These are phyloP conservation scores for Diaporthe sp. DNA, from an alignment of 2,329 filamentous ascomycete genomes.

Conservation along the genomic window DNA sequence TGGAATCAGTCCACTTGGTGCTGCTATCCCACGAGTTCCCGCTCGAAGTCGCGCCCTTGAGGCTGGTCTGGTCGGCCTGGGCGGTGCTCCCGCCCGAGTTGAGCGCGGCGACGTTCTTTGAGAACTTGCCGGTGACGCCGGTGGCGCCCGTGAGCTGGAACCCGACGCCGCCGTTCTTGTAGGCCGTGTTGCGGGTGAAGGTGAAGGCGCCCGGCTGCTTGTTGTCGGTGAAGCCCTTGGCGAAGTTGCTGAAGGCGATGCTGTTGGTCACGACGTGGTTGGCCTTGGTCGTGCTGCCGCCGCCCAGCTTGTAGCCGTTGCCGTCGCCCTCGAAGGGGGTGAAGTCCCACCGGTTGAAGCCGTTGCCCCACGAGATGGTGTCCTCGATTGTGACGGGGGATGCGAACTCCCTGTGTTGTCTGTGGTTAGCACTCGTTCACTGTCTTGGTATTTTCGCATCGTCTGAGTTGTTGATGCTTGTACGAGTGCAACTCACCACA, in stretches of 20 bases:
- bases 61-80: slow-evolving; percentile 46
- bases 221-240: slow-evolving; percentile 63
- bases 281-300: slow-evolving; percentile 53
- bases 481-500: too few species aligned
- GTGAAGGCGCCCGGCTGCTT: slow-evolving; percentile 57
- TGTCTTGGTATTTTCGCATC: too few species aligned
- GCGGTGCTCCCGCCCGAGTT: slow-evolving; percentile 46
- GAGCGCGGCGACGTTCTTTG: slow-evolving; percentile 55
- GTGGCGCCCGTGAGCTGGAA: slow-evolving; percentile 54
- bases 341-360: slow-evolving; percentile 61
- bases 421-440: neutral
- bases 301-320: slow-evolving; percentile 64
- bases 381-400: slow-evolving; percentile 60
- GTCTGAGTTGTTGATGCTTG: too few species aligned
- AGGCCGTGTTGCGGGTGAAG: slow-evolving; percentile 60
- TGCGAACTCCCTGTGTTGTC: slow-evolving; percentile 51
- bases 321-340: slow-evolving; percentile 59
- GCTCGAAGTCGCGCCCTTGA: slow-evolving; percentile 47
- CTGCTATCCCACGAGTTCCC: slow-evolving; percentile 60
- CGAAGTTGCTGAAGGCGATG: slow-evolving; percentile 59
- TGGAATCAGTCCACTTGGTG: slow-evolving; percentile 54
- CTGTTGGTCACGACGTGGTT: slow-evolving; percentile 60
- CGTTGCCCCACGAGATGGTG: slow-evolving; percentile 61
- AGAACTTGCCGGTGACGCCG: slow-evolving; percentile 49
- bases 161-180: slow-evolving; percentile 59